These are phyloP conservation scores for Canavalia gladiata DNA, from an alignment of 306 rosid species.

Conservation along the genomic window DNA sequence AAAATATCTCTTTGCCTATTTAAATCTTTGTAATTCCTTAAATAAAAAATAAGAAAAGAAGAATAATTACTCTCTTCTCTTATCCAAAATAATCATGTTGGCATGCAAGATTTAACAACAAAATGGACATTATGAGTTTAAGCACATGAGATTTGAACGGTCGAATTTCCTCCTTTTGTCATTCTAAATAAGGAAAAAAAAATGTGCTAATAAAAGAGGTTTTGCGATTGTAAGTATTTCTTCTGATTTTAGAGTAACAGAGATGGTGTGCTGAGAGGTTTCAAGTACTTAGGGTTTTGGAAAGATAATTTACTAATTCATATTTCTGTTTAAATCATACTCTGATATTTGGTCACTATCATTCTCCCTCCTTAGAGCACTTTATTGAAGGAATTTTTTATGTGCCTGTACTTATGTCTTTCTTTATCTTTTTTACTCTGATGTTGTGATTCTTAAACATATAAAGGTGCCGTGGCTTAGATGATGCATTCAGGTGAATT, in stretches of 20 bases:
- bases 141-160: not conserved
- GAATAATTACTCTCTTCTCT: too few relatives aligned
- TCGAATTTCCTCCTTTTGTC: not conserved
- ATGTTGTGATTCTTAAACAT: not conserved
- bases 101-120: not conserved
- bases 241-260: conserved; percentile 15
- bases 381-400: not conserved
- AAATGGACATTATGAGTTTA: conserved; percentile 15
- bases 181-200: conserved; percentile 14
- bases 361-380: conserved; percentile 6
- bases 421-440: not conserved
- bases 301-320: conserved; percentile 22
- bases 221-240: not conserved
- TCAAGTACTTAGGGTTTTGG: not conserved
- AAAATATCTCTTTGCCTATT: too few relatives aligned
- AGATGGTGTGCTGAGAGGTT: conserved; percentile 16
- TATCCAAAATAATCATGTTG: too few relatives aligned
- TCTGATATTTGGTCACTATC: not conserved
- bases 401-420: conserved; percentile 28
- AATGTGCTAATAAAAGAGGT: not conserved
- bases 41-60: too few relatives aligned
- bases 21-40: too few relatives aligned
- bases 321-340: conserved; percentile 13
- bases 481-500: conserved; percentile 8
- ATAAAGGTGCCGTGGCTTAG: conserved; percentile 18